Evolutionary conservation across 2,329 filamentous ascomycete genomes (phyloP).

Genomic region (Neoscytalidium dimidiatum): DNA sequence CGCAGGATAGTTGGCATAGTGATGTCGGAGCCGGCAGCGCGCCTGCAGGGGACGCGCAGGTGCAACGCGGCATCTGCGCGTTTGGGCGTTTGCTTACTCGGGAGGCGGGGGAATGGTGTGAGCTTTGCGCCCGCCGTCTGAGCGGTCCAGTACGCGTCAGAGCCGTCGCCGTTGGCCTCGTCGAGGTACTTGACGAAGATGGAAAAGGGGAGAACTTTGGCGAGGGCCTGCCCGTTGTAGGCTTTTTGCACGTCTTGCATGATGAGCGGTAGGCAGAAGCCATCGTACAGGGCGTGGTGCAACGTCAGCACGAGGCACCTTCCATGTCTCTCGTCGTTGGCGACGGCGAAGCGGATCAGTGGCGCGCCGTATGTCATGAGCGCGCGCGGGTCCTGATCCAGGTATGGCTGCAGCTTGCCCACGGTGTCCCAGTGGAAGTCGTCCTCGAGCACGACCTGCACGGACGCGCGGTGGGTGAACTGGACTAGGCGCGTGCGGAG

Average conservation of each 20-base stretch:
- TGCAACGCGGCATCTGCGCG: conserved; percentile 46
- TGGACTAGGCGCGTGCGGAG: conserved; percentile 48
- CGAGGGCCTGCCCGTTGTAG: conserved; percentile 20
- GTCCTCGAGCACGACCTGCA: conserved; percentile 35
- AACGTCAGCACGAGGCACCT: conserved; percentile 37
- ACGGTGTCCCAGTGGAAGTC: conserved; percentile 19
- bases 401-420: conserved; percentile 24
- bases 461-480: conserved; percentile 31
- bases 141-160: conserved; percentile 37
- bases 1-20: conserved; percentile 28
- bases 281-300: conserved; percentile 41
- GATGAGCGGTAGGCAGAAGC: conserved; percentile 35
- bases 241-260: conserved; percentile 34
- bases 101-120: conserved; percentile 37
- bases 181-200: conserved; percentile 38
- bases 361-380: conserved; percentile 32
- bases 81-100: conserved; percentile 34
- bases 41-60: conserved; percentile 46
- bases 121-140: conserved; percentile 30
- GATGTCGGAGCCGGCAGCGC: conserved; percentile 28
- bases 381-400: conserved; percentile 30
- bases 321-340: conserved; percentile 26
- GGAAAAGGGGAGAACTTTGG: conserved; percentile 26
- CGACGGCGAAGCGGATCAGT: conserved; percentile 27
- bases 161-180: conserved; percentile 24